These are phyloP conservation scores for Mucor racemosus DNA, from an alignment of 371 early-diverging fungal genomes.

Conservation along the genomic window DNA sequence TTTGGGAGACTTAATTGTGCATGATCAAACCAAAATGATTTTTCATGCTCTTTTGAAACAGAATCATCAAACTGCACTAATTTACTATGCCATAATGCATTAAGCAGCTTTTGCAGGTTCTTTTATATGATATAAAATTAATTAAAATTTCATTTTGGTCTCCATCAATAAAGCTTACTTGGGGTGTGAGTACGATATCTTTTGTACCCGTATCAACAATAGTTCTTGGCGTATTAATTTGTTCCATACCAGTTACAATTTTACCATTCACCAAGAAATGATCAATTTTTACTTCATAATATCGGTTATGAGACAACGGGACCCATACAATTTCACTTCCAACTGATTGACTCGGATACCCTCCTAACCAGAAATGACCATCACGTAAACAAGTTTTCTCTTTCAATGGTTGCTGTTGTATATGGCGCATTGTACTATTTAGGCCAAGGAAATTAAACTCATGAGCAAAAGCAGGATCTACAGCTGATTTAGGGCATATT, in stretches of 20 bases:
- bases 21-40: slow-evolving; percentile 16
- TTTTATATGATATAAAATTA: background rate
- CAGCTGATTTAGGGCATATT: slow-evolving; percentile 19
- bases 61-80: slow-evolving; percentile 17
- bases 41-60: slow-evolving; percentile 18
- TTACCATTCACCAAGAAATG: slow-evolving; percentile 10
- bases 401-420: background rate
- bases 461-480: slow-evolving; percentile 6
- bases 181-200: slow-evolving; percentile 9
- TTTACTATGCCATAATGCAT: slow-evolving; percentile 18
- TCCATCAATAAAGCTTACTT: background rate
- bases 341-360: slow-evolving; percentile 16
- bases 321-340: slow-evolving; percentile 22
- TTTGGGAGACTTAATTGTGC: slow-evolving; percentile 3
- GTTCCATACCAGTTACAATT: slow-evolving; percentile 3
- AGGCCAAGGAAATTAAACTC: slow-evolving; percentile 14
- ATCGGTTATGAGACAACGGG: slow-evolving; percentile 6
- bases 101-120: slow-evolving; percentile 14
- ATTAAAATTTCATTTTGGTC: background rate
- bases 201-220: slow-evolving; percentile 17
- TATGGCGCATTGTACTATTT: background rate
- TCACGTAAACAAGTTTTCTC: slow-evolving; percentile 8
- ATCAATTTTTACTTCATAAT: slow-evolving; percentile 16
- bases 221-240: slow-evolving; percentile 17
- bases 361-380: slow-evolving; percentile 19